A percentile compares a stretch with the other conserved stretches of the same genome.
Conservation (phyloP, 352 stramenopile species). For the Blastocystis sp. region DNA sequence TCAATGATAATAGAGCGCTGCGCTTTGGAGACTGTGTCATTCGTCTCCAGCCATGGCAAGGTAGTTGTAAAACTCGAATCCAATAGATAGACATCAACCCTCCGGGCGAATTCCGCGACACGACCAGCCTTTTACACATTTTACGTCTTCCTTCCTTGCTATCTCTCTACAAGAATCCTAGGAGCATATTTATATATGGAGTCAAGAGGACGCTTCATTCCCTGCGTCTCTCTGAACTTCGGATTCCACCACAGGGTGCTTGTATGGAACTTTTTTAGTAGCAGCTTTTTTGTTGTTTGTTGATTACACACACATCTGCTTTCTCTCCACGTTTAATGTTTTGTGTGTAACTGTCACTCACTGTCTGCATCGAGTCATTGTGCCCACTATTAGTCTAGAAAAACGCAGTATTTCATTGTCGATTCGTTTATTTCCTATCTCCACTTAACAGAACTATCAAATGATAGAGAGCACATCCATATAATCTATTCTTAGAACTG, state of each 20-base stretch:
- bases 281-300: neutral
- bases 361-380: no score
- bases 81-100: constrained; percentile 1
- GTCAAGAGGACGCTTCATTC: constrained; percentile 26
- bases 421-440: no score
- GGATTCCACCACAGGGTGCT: constrained; percentile 6
- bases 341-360: neutral
- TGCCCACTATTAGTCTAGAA: no score
- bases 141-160: constrained; percentile 9
- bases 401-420: no score
- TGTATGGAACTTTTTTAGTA: neutral
- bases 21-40: constrained; percentile 14
- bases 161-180: constrained; percentile 30
- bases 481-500: no score
- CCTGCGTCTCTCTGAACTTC: constrained; percentile 15
- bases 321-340: neutral
- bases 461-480: no score
- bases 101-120: constrained; percentile 9
- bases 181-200: constrained; percentile 40
- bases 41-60: constrained; percentile 25
- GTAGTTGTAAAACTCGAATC: neutral
- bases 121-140: neutral
- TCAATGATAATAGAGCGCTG: neutral
- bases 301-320: no score
- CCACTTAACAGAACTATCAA: no score